phyloP scores from a whole-genome alignment of 352 stramenopile genomes.

The Phytophthora rubi region DNA sequence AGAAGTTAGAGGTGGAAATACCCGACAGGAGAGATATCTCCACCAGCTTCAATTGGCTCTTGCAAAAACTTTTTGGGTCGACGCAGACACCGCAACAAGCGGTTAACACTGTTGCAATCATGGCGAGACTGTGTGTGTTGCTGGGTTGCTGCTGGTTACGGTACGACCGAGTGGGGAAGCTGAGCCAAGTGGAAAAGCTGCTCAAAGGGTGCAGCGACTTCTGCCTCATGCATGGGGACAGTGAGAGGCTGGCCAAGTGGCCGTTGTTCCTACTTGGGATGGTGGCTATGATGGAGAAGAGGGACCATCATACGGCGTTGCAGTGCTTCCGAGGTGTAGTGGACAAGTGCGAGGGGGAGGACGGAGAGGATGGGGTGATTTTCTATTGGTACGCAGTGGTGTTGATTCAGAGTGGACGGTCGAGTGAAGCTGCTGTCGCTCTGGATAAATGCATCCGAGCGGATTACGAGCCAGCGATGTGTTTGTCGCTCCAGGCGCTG shows the following conservation, averaged over 20 bases:
- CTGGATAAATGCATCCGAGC: constrained; percentile 53
- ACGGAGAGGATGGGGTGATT: constrained; percentile 24
- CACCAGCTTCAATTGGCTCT: constrained; percentile 26
- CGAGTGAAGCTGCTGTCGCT: constrained; percentile 26
- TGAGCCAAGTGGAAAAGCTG: constrained; percentile 30
- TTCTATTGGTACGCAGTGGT: constrained; percentile 69
- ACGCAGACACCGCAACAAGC: constrained; percentile 1
- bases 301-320: constrained; percentile 38
- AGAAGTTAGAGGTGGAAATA: constrained; percentile 10
- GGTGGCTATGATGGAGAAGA: constrained; percentile 34
- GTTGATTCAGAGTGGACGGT: constrained; percentile 37
- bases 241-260: constrained; percentile 25
- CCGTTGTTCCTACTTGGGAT: constrained; percentile 57
- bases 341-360: not conserved
- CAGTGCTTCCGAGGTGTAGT: constrained; percentile 36
- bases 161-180: constrained; percentile 28
- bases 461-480: constrained; percentile 56
- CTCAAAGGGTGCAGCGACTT: constrained; percentile 30
- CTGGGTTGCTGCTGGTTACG: constrained; percentile 44
- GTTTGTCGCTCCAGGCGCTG: constrained; percentile 61
- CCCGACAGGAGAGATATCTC: constrained; percentile 25
- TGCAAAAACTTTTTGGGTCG: constrained; percentile 15
- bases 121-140: constrained; percentile 36
- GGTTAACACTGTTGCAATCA: constrained; percentile 4
- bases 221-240: constrained; percentile 12